Percentiles rank a stretch among this genome's conserved stretches.
Conservation (phyloP, 73 alveolate genomes). For the Paraurostyla sp. region DNA sequence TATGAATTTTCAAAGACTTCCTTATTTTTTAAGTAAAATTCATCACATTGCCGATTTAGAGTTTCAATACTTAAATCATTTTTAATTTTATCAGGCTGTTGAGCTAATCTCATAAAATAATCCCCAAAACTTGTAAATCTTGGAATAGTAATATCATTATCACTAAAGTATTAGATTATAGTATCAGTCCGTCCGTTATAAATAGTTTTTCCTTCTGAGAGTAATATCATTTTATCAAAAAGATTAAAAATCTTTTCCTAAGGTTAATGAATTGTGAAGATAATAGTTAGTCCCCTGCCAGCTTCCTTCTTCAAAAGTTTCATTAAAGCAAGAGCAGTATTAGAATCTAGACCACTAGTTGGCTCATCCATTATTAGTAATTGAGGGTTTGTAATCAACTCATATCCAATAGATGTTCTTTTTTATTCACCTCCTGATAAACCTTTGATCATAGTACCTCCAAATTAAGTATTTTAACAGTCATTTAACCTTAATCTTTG, state of each 20-base stretch:
- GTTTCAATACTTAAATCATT: background rate
- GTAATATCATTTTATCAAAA: constrained; percentile 53
- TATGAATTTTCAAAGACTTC: too few species aligned
- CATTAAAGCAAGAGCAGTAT: constrained; percentile 54
- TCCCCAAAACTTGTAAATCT: constrained; percentile 31
- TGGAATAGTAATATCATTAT: background rate
- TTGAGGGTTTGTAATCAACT: constrained; percentile 71
- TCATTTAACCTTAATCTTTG: constrained; percentile 50
- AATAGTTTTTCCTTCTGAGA: constrained; percentile 74
- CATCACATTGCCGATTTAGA: background rate
- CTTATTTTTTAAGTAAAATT: too few species aligned
- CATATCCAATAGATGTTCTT: constrained; percentile 76
- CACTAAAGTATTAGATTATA: constrained; percentile 33
- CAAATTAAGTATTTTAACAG: constrained; percentile 70
- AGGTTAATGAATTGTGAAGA: constrained; percentile 87
- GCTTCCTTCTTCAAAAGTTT: constrained; percentile 33
- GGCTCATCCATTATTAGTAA: constrained; percentile 81
- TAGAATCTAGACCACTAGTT: constrained; percentile 73
- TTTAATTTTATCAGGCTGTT: constrained; percentile 4
- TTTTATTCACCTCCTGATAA: constrained; percentile 86
- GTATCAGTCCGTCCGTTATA: constrained; percentile 72
- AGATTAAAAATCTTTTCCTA: constrained; percentile 63
- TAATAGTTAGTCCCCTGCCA: constrained; percentile 72
- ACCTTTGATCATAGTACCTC: constrained; percentile 75
- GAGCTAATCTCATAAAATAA: constrained; percentile 9